phyloP scores from a whole-genome alignment of 75 land plant species.

The Sequoia sempervirens region DNA sequence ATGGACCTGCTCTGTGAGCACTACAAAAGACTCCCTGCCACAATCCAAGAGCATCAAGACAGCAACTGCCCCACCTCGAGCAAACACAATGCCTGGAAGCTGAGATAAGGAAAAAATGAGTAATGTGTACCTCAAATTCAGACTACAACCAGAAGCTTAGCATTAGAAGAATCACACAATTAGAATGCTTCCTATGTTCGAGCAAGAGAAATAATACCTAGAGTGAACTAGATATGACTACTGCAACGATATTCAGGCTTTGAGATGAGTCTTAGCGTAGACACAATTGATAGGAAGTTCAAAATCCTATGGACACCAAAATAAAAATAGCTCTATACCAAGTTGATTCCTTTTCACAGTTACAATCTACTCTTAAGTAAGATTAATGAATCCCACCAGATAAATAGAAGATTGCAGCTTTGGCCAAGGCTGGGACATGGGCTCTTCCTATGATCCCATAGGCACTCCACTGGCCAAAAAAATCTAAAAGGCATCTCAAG shows the following conservation, averaged over 20 bases:
- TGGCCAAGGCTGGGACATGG: neutral
- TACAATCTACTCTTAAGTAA: neutral
- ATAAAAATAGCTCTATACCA: neutral
- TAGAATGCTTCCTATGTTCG: neutral
- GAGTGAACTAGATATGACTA: neutral
- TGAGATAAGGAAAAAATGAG: slow-evolving; percentile 17
- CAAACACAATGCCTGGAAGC: slow-evolving; percentile 97
- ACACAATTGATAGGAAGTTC: slow-evolving; percentile 6
- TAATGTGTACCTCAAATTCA: slow-evolving; percentile 5
- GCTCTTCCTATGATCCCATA: neutral
- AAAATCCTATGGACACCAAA: neutral
- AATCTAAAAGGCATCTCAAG: neutral
- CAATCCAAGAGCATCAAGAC: slow-evolving; percentile 80
- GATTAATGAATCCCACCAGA: neutral
- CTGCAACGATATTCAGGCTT: neutral
- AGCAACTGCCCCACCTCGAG: slow-evolving; percentile 86
- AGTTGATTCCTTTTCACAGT: neutral
- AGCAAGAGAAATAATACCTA: neutral
- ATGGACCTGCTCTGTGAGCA: slow-evolving; percentile 94
- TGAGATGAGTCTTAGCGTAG: neutral
- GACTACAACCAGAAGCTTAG: neutral
- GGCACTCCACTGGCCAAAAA: neutral
- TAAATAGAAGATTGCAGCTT: neutral
- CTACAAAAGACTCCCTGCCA: slow-evolving; percentile 66
- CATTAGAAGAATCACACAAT: neutral